Evolutionary conservation across 805 yeast genomes (phyloP).

Genomic region (Yamadazyma laniorum): DNA sequence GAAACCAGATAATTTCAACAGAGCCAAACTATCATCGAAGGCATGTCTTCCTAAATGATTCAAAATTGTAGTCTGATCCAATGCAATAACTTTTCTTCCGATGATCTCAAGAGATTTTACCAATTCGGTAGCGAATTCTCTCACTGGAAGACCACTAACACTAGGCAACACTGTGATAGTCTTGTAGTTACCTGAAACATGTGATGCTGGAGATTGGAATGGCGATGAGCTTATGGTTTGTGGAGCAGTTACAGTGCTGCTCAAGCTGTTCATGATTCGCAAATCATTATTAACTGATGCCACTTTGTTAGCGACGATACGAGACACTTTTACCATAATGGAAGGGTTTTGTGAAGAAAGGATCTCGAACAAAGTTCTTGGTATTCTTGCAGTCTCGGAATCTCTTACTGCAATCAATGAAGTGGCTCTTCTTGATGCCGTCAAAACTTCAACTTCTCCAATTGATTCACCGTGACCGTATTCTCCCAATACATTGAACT

Average conservation of each 20-base stretch:
- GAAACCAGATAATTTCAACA: slow-evolving; percentile 81
- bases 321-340: slow-evolving; percentile 83
- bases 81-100: slow-evolving; percentile 69
- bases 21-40: slow-evolving; percentile 77
- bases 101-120: slow-evolving; percentile 69
- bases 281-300: slow-evolving; percentile 17
- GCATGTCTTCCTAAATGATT: slow-evolving; percentile 87
- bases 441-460: slow-evolving; percentile 92
- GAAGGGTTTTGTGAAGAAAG: slow-evolving; percentile 83
- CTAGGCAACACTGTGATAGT: slow-evolving; percentile 86
- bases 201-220: slow-evolving; percentile 30
- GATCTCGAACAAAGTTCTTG: slow-evolving; percentile 83
- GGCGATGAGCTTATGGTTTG: slow-evolving; percentile 14
- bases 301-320: slow-evolving; percentile 72
- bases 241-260: slow-evolving; percentile 11
- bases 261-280: slow-evolving; percentile 8
- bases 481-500: slow-evolving; percentile 57
- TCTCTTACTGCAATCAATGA: slow-evolving; percentile 86
- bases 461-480: slow-evolving; percentile 92
- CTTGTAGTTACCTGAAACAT: slow-evolving; percentile 53
- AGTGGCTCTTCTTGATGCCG: slow-evolving; percentile 66
- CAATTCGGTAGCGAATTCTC: slow-evolving; percentile 75
- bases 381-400: slow-evolving; percentile 90
- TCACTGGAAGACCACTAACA: slow-evolving; percentile 77
- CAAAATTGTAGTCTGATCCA: slow-evolving; percentile 81